Evolutionary conservation across 768 basidiomycete species (phyloP).

Genomic region (Tephrocybe sp.): DNA sequence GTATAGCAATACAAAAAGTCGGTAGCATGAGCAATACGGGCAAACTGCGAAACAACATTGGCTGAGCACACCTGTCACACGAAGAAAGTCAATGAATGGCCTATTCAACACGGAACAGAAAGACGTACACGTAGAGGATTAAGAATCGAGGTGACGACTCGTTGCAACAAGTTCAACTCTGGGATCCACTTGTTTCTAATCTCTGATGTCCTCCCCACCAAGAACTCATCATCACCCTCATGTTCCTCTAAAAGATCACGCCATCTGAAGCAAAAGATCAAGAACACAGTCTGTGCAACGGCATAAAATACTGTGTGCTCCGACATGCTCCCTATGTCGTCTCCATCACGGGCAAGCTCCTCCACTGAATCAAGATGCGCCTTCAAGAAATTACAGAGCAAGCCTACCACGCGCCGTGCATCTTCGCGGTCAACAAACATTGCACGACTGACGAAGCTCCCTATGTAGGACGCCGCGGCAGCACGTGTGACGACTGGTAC

Average conservation of each 20-base stretch:
- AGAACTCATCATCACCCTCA: slow-evolving; percentile 48
- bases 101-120: not conserved
- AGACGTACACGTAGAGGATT: slow-evolving; percentile 82
- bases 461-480: slow-evolving; percentile 93
- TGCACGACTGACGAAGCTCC: slow-evolving; percentile 87
- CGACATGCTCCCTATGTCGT: slow-evolving; percentile 23
- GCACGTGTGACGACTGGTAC: slow-evolving; percentile 78
- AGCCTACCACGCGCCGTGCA: slow-evolving; percentile 67
- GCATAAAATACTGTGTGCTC: slow-evolving; percentile 86
- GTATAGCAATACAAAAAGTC: slow-evolving; percentile 94
- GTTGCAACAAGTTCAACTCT: slow-evolving; percentile 73
- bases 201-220: slow-evolving; percentile 19
- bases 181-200: slow-evolving; percentile 76
- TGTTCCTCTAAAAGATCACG: slow-evolving; percentile 73
- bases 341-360: slow-evolving; percentile 39
- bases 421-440: slow-evolving; percentile 76
- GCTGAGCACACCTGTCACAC: slow-evolving; percentile 73
- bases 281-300: slow-evolving; percentile 85
- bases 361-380: slow-evolving; percentile 75
- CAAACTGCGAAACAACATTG: slow-evolving; percentile 91
- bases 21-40: slow-evolving; percentile 86
- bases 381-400: slow-evolving; percentile 85
- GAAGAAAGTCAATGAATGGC: slow-evolving; percentile 1
- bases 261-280: slow-evolving; percentile 99
- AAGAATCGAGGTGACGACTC: slow-evolving; percentile 74